phyloP scores from a whole-genome alignment of 2,329 filamentous ascomycete genomes.

The Aureobasidium namibiae region DNA sequence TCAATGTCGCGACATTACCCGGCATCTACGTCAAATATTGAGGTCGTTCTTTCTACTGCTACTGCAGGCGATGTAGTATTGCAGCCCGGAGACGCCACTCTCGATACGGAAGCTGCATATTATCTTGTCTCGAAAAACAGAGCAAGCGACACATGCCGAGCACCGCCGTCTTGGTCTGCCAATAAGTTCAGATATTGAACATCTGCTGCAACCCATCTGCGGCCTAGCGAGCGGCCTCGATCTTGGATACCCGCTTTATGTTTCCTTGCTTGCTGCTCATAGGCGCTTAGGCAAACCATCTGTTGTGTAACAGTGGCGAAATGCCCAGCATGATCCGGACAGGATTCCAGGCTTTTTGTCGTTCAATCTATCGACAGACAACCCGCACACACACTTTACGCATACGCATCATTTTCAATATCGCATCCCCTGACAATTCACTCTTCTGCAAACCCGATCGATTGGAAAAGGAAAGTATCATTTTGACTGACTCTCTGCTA shows the following conservation, averaged over 20 bases:
- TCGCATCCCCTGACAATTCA: not conserved
- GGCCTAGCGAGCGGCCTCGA: not conserved
- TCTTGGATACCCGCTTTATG: not conserved
- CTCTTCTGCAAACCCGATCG: not conserved
- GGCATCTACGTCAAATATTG: not conserved
- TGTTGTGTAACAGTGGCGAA: not conserved
- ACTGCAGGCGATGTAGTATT: not conserved
- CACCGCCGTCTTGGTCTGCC: not conserved
- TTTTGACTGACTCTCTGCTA: not conserved
- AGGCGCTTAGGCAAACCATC: not conserved
- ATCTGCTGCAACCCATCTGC: not conserved
- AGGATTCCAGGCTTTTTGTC: not conserved
- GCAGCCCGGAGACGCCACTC: not conserved
- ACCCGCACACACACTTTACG: not conserved
- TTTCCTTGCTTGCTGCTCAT: not conserved
- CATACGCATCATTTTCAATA: not conserved
- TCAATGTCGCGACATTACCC: not conserved
- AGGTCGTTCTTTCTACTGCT: not conserved
- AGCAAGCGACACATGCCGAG: not conserved
- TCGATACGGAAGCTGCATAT: not conserved
- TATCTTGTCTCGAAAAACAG: not conserved
- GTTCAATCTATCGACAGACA: not conserved
- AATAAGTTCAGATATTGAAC: not conserved
- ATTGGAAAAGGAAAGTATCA: not conserved
- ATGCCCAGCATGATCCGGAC: not conserved